Evolutionary conservation across 305 asterid species (phyloP), one percentile per base, ranked within the genome.

Genomic region (Solanum hybrid): DNA sequence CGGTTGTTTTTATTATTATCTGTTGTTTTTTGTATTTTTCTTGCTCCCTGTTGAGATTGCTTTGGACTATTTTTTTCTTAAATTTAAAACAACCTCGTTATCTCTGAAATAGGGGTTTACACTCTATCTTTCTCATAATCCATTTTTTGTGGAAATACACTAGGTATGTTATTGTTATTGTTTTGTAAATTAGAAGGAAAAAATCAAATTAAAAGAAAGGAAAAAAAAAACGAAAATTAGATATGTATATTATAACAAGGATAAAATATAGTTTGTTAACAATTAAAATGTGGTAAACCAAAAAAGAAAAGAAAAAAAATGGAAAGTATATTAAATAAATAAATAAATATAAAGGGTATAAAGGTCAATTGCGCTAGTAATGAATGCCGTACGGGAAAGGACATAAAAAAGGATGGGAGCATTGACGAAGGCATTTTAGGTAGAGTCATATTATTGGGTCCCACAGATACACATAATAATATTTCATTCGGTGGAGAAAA

Each of bases 381-480:
- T 17, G 90, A 86, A 90, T 77, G 93, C 93, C 94, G 98, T 95
- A 96, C 97, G 95, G 95, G 76, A 89, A 93, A 95, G 97, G 96
- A 94, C 96, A 88, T 92, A 90, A 90, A 90, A 72, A 76, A 90
- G 89, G 91, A 89, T 6, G 80, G 72, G 20, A 12, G 70, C 65
- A 88, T 68, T 32, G 91, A 89, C 15, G 91, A 90, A 97, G 97
- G 95, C 20, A 91, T 12, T 76, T 89, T 80, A 87, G 96, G 94
- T 72, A 89, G 45, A 36, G 94, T 90, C 91, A 36, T 22, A 61
- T 11, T 73, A 61, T 90, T 32, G 41, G 83, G 83, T 7, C 41
- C 83, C 83, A 77, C 7, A 77, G 2, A 65, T 57, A 29, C n/a
- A 14, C 6, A 27, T 29, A 76, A 29, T 29, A 24, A 11, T 72